phyloP scores from a whole-genome alignment of 805 yeast species.

The Kuraishia cidri region DNA sequence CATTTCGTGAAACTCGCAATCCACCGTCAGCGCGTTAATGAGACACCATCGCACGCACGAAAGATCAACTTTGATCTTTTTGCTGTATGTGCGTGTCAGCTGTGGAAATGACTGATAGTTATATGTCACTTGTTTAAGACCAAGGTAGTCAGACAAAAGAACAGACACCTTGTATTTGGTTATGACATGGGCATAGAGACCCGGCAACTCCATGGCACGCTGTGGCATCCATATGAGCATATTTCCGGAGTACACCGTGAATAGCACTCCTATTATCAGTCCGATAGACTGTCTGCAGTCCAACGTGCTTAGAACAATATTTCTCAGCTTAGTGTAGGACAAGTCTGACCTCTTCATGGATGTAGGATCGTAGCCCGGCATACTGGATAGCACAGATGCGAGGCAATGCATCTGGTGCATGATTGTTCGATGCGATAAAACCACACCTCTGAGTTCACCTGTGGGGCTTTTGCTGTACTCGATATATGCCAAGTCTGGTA shows the following conservation, averaged over 20 bases:
- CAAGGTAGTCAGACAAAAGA: constrained; percentile 77
- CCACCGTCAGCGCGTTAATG: constrained; percentile 81
- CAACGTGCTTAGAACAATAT: constrained; percentile 52
- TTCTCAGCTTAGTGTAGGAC: constrained; percentile 34
- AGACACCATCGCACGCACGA: constrained; percentile 82
- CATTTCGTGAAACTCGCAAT: constrained; percentile 87
- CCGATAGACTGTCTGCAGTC: constrained; percentile 82
- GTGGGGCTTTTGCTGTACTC: constrained; percentile 87
- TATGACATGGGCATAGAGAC: constrained; percentile 76
- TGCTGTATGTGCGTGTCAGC: constrained; percentile 71
- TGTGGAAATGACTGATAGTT: constrained; percentile 90
- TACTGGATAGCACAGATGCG: constrained; percentile 57
- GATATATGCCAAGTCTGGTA: constrained; percentile 84
- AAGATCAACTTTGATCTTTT: constrained; percentile 66
- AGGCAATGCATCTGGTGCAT: constrained; percentile 81
- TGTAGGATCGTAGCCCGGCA: constrained; percentile 30
- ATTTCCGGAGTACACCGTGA: constrained; percentile 82
- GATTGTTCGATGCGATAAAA: constrained; percentile 81
- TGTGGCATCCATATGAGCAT: constrained; percentile 74
- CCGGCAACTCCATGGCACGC: constrained; percentile 66
- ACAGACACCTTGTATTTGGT: constrained; percentile 65
- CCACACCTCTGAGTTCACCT: constrained; percentile 90
- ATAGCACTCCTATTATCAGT: constrained; percentile 68
- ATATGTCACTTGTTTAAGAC: constrained; percentile 82
- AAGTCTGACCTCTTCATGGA: constrained; percentile 45